These are phyloP conservation scores for Rosa lucieae DNA, from an alignment of 306 rosid genomes.

Conservation along the genomic window DNA sequence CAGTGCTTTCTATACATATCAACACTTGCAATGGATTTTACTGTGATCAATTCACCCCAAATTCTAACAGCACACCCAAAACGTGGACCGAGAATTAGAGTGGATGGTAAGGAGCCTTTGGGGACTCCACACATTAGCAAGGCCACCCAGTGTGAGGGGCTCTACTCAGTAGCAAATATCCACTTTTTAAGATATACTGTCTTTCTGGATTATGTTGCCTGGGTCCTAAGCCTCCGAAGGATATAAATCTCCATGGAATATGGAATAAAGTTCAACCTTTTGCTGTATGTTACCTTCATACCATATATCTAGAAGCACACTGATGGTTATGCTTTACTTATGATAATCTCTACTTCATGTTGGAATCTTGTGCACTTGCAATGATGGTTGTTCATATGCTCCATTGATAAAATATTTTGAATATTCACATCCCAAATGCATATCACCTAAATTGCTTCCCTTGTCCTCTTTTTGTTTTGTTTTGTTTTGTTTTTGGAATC, in stretches of 20 bases:
- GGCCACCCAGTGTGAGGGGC: constrained; percentile 36
- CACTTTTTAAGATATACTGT: constrained; percentile 59
- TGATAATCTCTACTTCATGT: not conserved
- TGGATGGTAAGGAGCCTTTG: constrained; percentile 63
- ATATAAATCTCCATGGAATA: constrained; percentile 43
- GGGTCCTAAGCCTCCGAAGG: constrained; percentile 49
- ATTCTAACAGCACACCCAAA: constrained; percentile 72
- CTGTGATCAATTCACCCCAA: constrained; percentile 86
- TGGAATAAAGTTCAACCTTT: constrained; percentile 77
- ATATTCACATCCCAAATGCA: not conserved
- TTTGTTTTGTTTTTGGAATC: not conserved
- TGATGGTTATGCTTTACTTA: not conserved
- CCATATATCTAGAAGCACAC: not conserved
- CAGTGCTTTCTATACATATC: constrained; percentile 44
- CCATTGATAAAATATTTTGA: not conserved
- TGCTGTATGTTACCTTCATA: constrained; percentile 42
- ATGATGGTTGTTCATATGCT: not conserved
- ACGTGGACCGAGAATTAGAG: constrained; percentile 92
- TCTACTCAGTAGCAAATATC: constrained; percentile 34
- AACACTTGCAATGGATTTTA: constrained; percentile 90
- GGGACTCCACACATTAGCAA: constrained; percentile 18
- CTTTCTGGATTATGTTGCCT: constrained; percentile 67
- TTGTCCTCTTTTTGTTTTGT: not conserved
- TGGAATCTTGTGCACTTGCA: too few relatives aligned
- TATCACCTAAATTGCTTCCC: not conserved